Evolutionary conservation across 495 filamentous ascomycete species (phyloP).

Genomic region (Penicillium verhagenii): DNA sequence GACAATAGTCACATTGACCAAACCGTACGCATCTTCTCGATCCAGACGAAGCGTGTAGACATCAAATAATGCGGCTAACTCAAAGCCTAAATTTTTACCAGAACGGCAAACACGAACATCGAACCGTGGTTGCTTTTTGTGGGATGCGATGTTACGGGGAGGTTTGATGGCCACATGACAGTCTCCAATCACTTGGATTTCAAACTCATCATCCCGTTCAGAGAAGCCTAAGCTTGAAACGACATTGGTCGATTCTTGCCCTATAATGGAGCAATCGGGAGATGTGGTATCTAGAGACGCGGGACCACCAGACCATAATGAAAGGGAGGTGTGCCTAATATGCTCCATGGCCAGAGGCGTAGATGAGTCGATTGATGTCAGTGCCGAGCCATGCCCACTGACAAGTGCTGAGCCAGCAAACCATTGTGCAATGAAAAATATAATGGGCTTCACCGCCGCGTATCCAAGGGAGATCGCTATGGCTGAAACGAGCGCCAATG

Average conservation of each 20-base stretch:
- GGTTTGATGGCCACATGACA: constrained; percentile 60
- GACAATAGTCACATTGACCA: constrained; percentile 56
- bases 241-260: constrained; percentile 18
- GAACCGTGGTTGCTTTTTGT: constrained; percentile 51
- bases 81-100: constrained; percentile 41
- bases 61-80: constrained; percentile 54
- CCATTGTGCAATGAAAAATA: constrained; percentile 27
- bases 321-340: constrained; percentile 26
- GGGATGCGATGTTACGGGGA: constrained; percentile 45
- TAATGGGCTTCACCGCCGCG: constrained; percentile 24
- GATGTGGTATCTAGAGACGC: constrained; percentile 12
- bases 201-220: constrained; percentile 43
- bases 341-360: constrained; percentile 18
- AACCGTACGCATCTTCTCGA: constrained; percentile 57
- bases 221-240: constrained; percentile 14
- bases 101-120: constrained; percentile 50
- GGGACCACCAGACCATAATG: constrained; percentile 20
- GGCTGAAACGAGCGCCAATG: constrained; percentile 40
- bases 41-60: constrained; percentile 57
- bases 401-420: constrained; percentile 27
- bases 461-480: constrained; percentile 38
- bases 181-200: constrained; percentile 61
- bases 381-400: constrained; percentile 15
- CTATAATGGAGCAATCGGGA: constrained; percentile 13
- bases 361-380: constrained; percentile 12